Conservation (phyloP, 257 asterid species). For the Salvia hispanica region DNA sequence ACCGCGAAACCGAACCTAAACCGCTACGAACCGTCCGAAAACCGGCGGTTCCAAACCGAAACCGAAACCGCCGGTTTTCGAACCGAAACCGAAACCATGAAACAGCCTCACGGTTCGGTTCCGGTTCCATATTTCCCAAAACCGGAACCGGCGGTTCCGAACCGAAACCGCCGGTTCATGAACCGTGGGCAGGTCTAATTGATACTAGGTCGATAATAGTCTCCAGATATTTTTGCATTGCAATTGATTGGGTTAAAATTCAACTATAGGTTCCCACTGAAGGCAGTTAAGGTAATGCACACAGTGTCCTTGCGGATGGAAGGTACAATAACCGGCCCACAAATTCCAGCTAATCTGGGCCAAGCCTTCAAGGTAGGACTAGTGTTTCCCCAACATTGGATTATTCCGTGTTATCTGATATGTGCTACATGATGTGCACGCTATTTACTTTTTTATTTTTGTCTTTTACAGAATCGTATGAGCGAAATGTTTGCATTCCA, state of each 20-base stretch:
- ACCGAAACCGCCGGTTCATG: no score
- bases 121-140: no score
- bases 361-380: constrained; percentile 76
- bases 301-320: constrained; percentile 84
- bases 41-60: no score
- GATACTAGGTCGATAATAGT: background rate
- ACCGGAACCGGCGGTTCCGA: no score
- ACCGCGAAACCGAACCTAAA: no score
- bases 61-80: no score
- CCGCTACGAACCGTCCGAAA: no score
- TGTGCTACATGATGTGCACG: background rate
- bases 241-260: constrained; percentile 15
- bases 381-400: constrained; percentile 14
- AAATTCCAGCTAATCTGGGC: constrained; percentile 73
- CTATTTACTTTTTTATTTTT: constrained; percentile 19
- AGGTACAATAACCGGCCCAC: constrained; percentile 71
- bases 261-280: constrained; percentile 69
- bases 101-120: no score
- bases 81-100: no score
- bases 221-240: background rate
- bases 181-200: no score
- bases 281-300: constrained; percentile 97
- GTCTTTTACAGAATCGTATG: constrained; percentile 80
- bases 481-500: constrained; percentile 98
- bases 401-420: constrained; percentile 5